Conservation (phyloP, 495 filamentous ascomycete genomes). For the Penicillium pancosmium region DNA sequence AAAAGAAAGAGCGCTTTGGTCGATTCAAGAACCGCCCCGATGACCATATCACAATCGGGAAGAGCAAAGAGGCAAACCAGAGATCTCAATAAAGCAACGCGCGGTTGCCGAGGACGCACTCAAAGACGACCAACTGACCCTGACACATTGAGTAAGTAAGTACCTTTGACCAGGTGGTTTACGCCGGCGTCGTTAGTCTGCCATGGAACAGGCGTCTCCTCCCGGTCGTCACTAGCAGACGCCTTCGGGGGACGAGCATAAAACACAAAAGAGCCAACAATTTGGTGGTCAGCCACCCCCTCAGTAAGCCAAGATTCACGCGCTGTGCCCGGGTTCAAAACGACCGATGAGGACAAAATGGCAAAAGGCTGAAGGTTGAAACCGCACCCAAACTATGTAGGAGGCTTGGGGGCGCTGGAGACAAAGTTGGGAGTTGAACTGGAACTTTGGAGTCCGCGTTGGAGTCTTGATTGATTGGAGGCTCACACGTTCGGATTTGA, state of each 20-base stretch:
- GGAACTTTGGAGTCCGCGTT: background rate
- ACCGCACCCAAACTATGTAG: background rate
- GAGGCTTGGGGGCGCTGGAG: conserved; percentile 1
- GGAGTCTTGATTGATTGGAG: conserved; percentile 1
- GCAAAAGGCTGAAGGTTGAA: background rate
- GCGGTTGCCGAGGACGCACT: conserved; percentile 2
- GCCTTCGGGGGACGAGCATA: background rate
- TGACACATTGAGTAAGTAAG: no score
- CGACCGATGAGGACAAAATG: background rate
- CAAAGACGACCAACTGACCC: background rate
- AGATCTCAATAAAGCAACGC: background rate
- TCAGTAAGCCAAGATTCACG: background rate
- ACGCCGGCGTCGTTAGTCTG: conserved; percentile 1
- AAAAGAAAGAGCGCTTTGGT: background rate
- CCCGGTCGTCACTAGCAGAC: background rate
- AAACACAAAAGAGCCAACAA: background rate
- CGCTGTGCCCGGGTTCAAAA: background rate
- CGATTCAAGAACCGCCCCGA: background rate
- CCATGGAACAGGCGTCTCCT: conserved; percentile 6
- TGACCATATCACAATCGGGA: conserved; percentile 4
- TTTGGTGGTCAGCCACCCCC: conserved; percentile 1
- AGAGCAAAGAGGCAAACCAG: background rate
- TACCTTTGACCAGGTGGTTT: background rate
- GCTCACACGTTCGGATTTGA: background rate
- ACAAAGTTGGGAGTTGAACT: background rate